Evolutionary conservation across 306 rosid species (phyloP).

Genomic region (Quercus alba): DNA sequence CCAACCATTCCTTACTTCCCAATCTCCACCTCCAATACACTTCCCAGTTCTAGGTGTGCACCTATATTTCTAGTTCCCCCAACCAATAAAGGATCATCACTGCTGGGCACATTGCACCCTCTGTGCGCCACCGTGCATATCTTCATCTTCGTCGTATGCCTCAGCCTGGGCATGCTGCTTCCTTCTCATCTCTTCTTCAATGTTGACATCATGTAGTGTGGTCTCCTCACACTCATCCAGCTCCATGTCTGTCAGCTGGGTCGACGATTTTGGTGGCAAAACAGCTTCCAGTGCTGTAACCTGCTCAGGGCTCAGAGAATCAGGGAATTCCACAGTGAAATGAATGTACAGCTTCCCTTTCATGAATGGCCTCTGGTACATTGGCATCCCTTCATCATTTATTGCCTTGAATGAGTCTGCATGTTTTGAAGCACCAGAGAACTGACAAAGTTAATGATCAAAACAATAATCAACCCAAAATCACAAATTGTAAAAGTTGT

Average conservation of each 20-base stretch:
- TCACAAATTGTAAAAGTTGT: background rate
- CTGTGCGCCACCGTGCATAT: constrained; percentile 89
- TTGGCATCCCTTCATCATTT: constrained; percentile 91
- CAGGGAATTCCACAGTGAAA: constrained; percentile 86
- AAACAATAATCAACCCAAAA: background rate
- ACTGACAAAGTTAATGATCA: background rate
- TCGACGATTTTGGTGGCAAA: constrained; percentile 58
- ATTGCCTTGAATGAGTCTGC: constrained; percentile 85
- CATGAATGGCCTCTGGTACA: constrained; percentile 90
- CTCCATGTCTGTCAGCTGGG: constrained; percentile 79
- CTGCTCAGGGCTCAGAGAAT: constrained; percentile 56
- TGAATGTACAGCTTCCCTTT: constrained; percentile 90
- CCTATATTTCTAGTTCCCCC: background rate
- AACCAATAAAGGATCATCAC: constrained; percentile 12
- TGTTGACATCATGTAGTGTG: constrained; percentile 75
- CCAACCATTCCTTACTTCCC: background rate
- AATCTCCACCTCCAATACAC: background rate
- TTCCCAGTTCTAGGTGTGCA: background rate
- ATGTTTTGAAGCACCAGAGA: background rate
- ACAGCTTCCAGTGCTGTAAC: constrained; percentile 55
- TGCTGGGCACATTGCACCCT: constrained; percentile 98
- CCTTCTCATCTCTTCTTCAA: constrained; percentile 85
- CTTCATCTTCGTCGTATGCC: constrained; percentile 83
- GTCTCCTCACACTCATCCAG: constrained; percentile 95
- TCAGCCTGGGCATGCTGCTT: constrained; percentile 60